Conservation (phyloP, 2,329 filamentous ascomycete genomes). For the Thermomyces lanuginosus region DNA sequence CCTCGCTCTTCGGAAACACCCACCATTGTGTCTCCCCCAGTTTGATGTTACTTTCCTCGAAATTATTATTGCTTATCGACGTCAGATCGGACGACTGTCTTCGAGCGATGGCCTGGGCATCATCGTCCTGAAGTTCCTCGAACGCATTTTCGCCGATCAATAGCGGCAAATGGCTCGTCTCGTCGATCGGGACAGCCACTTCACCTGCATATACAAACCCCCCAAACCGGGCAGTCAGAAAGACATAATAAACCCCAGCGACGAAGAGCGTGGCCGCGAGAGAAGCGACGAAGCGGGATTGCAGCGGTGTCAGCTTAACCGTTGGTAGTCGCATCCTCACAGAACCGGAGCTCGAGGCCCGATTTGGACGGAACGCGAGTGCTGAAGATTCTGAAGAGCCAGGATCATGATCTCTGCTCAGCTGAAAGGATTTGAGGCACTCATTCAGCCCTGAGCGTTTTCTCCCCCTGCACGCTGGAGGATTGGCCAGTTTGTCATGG, state of each 20-base stretch:
- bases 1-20: slow-evolving; percentile 42
- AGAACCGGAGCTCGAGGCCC: slow-evolving; percentile 1
- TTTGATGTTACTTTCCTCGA: slow-evolving; percentile 42
- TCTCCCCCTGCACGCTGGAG: too few relatives aligned
- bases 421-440: too few relatives aligned
- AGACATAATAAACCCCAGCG: slow-evolving; percentile 43
- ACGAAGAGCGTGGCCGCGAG: slow-evolving; percentile 45
- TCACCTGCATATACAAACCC: slow-evolving; percentile 48
- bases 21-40: slow-evolving; percentile 49
- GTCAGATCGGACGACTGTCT: slow-evolving; percentile 26
- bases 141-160: slow-evolving; percentile 17
- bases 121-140: slow-evolving; percentile 8
- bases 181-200: slow-evolving; percentile 28
- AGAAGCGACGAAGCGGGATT: slow-evolving; percentile 56
- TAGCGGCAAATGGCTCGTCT: slow-evolving; percentile 34
- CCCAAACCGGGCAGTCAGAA: slow-evolving; percentile 40
- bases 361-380: slow-evolving; percentile 4
- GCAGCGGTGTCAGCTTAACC: slow-evolving; percentile 49
- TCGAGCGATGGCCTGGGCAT: slow-evolving; percentile 13
- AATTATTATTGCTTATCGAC: slow-evolving; percentile 48
- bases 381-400: too few relatives aligned
- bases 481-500: too few relatives aligned
- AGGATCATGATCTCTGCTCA: too few relatives aligned
- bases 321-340: slow-evolving; percentile 21
- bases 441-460: too few relatives aligned